Conservation (phyloP, 805 yeast species). For the Pichia phayaonensis region DNA sequence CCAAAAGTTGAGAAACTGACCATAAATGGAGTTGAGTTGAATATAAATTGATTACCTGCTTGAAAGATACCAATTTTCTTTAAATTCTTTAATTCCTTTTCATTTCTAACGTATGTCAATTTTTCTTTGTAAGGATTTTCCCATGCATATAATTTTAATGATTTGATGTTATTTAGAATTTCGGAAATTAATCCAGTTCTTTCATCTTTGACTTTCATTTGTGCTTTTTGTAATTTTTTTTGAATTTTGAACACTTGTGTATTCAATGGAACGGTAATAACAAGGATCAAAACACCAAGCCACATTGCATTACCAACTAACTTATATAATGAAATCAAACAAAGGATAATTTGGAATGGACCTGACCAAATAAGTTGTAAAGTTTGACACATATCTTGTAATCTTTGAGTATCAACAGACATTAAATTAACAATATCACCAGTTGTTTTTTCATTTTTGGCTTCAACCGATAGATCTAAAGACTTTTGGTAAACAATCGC, state of each 20-base stretch:
- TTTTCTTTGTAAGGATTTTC: constrained; percentile 75
- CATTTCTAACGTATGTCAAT: constrained; percentile 76
- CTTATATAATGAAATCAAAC: constrained; percentile 64
- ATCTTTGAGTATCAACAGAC: constrained; percentile 89
- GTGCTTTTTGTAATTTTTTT: constrained; percentile 68
- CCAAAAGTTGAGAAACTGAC: constrained; percentile 90
- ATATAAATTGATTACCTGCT: constrained; percentile 67
- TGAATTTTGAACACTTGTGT: constrained; percentile 59
- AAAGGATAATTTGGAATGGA: constrained; percentile 76
- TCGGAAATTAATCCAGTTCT: constrained; percentile 86
- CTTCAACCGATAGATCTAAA: constrained; percentile 60
- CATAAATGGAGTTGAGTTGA: constrained; percentile 80
- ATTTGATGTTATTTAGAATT: constrained; percentile 83
- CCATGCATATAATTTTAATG: constrained; percentile 93
- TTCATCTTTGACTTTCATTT: constrained; percentile 87
- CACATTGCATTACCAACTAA: constrained; percentile 88
- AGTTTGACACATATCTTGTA: constrained; percentile 75
- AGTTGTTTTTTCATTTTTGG: constrained; percentile 62
- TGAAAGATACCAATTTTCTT: constrained; percentile 63
- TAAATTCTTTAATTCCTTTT: constrained; percentile 72
- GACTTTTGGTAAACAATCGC: constrained; percentile 64
- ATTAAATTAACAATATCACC: constrained; percentile 93
- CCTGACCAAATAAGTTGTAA: constrained; percentile 86
- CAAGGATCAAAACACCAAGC: constrained; percentile 83
- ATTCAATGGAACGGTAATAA: constrained; percentile 74